These are phyloP conservation scores for Cyclotella distinguenda DNA, from an alignment of 108 stramenopile species.

Conservation along the genomic window DNA sequence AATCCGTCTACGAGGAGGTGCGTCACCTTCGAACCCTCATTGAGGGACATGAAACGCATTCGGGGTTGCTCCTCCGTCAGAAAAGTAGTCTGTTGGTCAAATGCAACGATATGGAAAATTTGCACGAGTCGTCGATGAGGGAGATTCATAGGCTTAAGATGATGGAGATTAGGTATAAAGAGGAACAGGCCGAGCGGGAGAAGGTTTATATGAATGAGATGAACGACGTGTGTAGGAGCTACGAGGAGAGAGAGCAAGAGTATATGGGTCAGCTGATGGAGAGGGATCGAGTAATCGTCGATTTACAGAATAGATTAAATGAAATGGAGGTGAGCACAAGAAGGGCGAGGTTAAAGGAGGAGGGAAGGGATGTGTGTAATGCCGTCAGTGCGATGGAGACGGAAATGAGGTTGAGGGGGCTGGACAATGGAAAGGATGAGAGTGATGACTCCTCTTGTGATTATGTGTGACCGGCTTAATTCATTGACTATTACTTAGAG, in stretches of 20 bases:
- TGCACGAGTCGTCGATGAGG: slow-evolving; percentile 7
- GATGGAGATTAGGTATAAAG: slow-evolving; percentile 12
- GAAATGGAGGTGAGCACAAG: slow-evolving; percentile 7
- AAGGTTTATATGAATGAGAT: slow-evolving; percentile 33
- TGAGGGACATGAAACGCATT: slow-evolving; percentile 10
- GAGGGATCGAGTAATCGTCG: slow-evolving; percentile 19
- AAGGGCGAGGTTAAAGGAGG: background rate
- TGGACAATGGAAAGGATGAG: slow-evolving; percentile 1
- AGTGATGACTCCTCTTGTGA: slow-evolving; percentile 33
- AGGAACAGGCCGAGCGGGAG: slow-evolving; percentile 25
- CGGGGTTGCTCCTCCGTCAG: slow-evolving; percentile 9
- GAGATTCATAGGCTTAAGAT: slow-evolving; percentile 17
- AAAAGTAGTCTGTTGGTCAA: slow-evolving; percentile 8
- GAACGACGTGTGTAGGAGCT: slow-evolving; percentile 18
- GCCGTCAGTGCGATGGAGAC: slow-evolving; percentile 16
- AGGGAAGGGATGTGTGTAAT: slow-evolving; percentile 13
- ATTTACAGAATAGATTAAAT: slow-evolving; percentile 26
- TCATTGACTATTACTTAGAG: background rate
- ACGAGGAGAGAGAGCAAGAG: slow-evolving; percentile 19
- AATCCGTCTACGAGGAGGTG: slow-evolving; percentile 39
- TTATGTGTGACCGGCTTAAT: slow-evolving; percentile 30
- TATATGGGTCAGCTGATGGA: slow-evolving; percentile 29
- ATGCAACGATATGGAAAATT: slow-evolving; percentile 14
- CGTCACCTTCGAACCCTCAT: slow-evolving; percentile 16
- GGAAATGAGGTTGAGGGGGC: slow-evolving; percentile 20